Base-by-base conservation (phyloP, 257 asterid species). In the Scutellaria galericulata region DNA sequence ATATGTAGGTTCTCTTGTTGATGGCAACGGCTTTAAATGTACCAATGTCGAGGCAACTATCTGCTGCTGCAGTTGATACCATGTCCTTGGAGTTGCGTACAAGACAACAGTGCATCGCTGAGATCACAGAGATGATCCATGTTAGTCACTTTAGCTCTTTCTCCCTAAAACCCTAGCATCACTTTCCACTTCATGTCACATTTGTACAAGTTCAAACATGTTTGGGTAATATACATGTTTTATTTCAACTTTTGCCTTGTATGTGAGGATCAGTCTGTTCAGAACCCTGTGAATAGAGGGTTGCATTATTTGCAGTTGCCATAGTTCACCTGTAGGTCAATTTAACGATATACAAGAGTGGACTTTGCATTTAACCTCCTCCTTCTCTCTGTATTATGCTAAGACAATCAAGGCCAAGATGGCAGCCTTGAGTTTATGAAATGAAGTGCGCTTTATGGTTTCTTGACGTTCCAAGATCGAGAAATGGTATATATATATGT, bases 81-180 rank as follows among this genome's bases (percentile, higher is more conserved):
- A 66, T 82, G 73, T 79, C 95, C 14, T 46, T 56, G 14, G 96
- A 95, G 66, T 79, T 95, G 80, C 98, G 97, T 66, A 61, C 89
- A 14, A 92, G 97, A 81, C 98, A 95, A 75, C 98, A 87, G 64
- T 80, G 84, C 72, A 81, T 95, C 54, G 99, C 97, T 71, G 98
- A 89, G 87, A 95, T 95, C 76, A 92, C 97, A 3, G 99, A 95
- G 86, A 92, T 92, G 99, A 95, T 95, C 78, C 99, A 95, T 79
- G 99, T 95, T 68, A 81, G 94, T 82, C 48, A 45, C 24, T 68
- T 64, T 64, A 51, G 57, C 60, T 55, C 18, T 57, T 63, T 67
- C 57, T 60, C 51, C 18, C 7, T 54, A 6, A 15, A 65, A 64
- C 37, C n/a, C n/a, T 58, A 40, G 55, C 64, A 9, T 13, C 4